Evolutionary conservation across 441 rosid genomes (phyloP), one percentile per base, ranked within the genome.

Genomic region (Capsella rubella): DNA sequence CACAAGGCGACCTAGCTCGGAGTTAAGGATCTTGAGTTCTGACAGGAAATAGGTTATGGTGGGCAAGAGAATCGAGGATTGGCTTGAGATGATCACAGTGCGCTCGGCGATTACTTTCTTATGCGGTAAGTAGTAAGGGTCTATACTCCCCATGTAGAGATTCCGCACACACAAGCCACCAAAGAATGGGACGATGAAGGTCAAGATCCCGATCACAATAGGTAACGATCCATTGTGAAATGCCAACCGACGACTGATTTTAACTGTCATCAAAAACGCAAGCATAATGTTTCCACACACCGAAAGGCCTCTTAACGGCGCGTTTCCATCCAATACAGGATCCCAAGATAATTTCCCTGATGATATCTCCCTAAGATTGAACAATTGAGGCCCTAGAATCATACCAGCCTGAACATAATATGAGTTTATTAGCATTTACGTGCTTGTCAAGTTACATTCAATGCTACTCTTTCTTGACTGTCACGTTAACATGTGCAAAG

Each of bases 21-120:
- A 73, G 72, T 57, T 57, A 3, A 73, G 60, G 60, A 73, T 73
- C 59, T 73, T 73, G 51, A 73, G 67, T 14, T 73, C 78, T 0
- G 56, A 56, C 10, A 73, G 10, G 72, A 73, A 12, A 39, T 56
- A 58, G 0, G 43, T 37, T 1, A 66, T 29, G 12, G 66, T 39
- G 0, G 78, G 66, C 40, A 73, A 65, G 31, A 73, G 72, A 35
- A 66, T 18, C 0, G 59, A 12, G 12, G 78, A 66, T 49, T 73
- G 78, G 37, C 7, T 55, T 49, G 60, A 10, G 7, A 73, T 45
- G 51, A 73, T 31, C 6, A 66, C 67, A 45, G 15, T 16, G 15
- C 78, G 67, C 14, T 73, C 72, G 2, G 25, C n/a, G 11, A 73
- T 51, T 25, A 28, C 58, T 25, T 56, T 73, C 46, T 49, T 64